These are phyloP conservation scores for Pulveroboletus sp. DNA, from an alignment of 768 basidiomycete species.

Conservation along the genomic window DNA sequence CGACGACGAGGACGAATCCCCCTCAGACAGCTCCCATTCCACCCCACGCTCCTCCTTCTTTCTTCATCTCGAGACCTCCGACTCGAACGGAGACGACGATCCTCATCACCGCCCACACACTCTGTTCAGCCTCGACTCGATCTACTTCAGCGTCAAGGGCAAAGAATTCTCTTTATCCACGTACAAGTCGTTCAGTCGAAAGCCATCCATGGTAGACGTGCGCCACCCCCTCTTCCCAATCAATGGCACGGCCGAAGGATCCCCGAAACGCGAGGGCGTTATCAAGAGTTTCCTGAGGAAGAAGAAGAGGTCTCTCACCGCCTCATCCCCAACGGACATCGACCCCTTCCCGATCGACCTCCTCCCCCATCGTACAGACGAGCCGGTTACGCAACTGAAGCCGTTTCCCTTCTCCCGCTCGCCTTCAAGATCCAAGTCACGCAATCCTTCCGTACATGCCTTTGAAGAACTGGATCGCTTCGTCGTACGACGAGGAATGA, in stretches of 20 bases:
- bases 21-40: constrained; percentile 9
- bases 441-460: constrained; percentile 13
- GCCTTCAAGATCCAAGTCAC: not conserved
- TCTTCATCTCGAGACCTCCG: constrained; percentile 1
- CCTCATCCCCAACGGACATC: not conserved
- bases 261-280: constrained; percentile 22
- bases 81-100: not conserved
- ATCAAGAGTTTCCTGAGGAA: constrained; percentile 18
- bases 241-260: constrained; percentile 5
- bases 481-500: constrained; percentile 35
- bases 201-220: constrained; percentile 10
- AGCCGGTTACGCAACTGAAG: not conserved
- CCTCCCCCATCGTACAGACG: constrained; percentile 1
- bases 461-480: constrained; percentile 28
- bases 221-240: constrained; percentile 10
- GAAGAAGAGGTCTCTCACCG: constrained; percentile 21
- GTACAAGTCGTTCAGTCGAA: constrained; percentile 9
- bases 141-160: constrained; percentile 27
- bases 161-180: constrained; percentile 11
- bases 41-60: constrained; percentile 23
- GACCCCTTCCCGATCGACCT: constrained; percentile 8
- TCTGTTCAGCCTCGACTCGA: constrained; percentile 26
- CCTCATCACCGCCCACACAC: constrained; percentile 17
- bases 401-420: not conserved
- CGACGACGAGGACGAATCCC: constrained; percentile 15